Base-by-base conservation (phyloP, 805 yeast genomes). In the Cyberlindnera mrakii region DNA sequence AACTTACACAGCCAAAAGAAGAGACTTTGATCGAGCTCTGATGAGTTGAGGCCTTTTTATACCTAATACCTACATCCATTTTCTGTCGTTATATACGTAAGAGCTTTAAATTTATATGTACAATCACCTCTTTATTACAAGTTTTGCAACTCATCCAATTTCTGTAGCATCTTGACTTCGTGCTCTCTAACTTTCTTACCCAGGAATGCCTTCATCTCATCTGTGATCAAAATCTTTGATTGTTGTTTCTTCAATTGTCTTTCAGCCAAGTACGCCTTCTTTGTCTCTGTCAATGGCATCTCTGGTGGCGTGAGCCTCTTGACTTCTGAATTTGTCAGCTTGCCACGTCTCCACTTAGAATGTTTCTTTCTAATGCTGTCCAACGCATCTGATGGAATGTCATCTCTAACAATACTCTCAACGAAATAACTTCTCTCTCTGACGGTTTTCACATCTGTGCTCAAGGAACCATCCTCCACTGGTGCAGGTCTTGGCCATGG, bases 401-500 rank as follows among this genome's bases (percentile, higher is more conserved):
- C 88, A 17, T 82, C 68, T 47, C 71, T 74, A 18, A 80, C 78
- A 6, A 86, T 64, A 16, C 85, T 74, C 44, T 80, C 81, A 17
- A 85, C 82, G 63, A 78, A 83, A 62, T 71, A 85, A 4, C 96
- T 80, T 60, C 88, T 82, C 53, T 79, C 85, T 48, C 80, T 75
- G 3, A 77, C 88, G 2, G 67, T 63, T 9, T 69, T 76, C 25
- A 75, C 72, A 6, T 64, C 59, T 1, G 95, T 85, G 4, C 81
- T 76, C 49, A 77, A 68, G 27, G 59, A 65, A 40, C 80, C 81
- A 50, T 81, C 88, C 49, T 75, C 76, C 0, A 63, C 50, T 18
- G 61, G 60, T 30, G 71, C 78, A 2, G 93, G 90, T 53, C 77
- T 74, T 32, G 96, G 96, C 95, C 96, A 91, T 42, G 97, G 97